phyloP scores from a whole-genome alignment of 495 filamentous ascomycete species.

The Penicillium subrubescens region DNA sequence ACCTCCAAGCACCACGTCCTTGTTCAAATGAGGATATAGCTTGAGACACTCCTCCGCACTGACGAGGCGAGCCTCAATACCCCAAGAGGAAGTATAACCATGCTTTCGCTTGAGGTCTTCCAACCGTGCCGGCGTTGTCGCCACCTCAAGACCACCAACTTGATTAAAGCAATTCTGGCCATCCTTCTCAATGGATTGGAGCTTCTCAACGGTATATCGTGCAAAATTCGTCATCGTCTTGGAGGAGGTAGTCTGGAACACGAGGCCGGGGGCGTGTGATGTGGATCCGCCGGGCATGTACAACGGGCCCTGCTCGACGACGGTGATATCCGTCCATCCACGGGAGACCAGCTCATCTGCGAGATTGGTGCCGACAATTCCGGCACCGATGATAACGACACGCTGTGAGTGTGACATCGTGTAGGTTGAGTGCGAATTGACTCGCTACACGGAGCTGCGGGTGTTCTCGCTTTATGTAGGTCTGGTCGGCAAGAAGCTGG shows the following conservation, averaged over 20 bases:
- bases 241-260: conserved; percentile 52
- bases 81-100: conserved; percentile 52
- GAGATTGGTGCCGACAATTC: conserved; percentile 55
- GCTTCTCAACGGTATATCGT: conserved; percentile 51
- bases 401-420: conserved; percentile 30
- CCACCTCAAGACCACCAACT: conserved; percentile 53
- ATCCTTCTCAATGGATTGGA: conserved; percentile 43
- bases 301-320: conserved; percentile 55
- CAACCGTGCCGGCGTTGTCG: conserved; percentile 50
- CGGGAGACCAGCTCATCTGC: conserved; percentile 54
- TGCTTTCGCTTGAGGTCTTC: conserved; percentile 55
- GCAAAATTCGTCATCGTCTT: conserved; percentile 55
- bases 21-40: conserved; percentile 47
- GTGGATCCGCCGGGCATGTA: conserved; percentile 55
- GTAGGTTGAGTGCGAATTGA: conserved; percentile 2
- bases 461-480: conserved; percentile 11
- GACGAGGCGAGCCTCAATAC: conserved; percentile 46
- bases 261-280: conserved; percentile 54
- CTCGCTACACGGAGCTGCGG: conserved; percentile 11
- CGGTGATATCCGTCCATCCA: conserved; percentile 54
- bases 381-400: conserved; percentile 56
- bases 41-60: conserved; percentile 44
- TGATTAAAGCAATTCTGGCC: conserved; percentile 51
- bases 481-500: neutral
- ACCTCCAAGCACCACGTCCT: conserved; percentile 48